Percentiles rank a stretch among this genome's conserved stretches.
These are phyloP conservation scores for Potentilla sterilis DNA, from an alignment of 306 rosid species.

Conservation along the genomic window DNA sequence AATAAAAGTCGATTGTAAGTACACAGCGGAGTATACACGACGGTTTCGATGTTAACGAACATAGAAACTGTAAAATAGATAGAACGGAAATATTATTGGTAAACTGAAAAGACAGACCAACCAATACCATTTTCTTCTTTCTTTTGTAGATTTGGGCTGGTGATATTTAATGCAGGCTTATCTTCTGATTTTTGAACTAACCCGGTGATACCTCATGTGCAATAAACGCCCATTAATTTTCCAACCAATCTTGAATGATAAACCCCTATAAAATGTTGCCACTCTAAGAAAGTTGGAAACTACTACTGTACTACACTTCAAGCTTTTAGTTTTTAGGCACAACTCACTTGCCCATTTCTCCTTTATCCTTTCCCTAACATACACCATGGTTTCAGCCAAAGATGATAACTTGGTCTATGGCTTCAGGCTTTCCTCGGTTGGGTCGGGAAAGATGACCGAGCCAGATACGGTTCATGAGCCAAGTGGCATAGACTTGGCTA, in stretches of 20 bases:
- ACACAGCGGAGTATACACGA: no score
- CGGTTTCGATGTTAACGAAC: no score
- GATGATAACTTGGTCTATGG: constrained; percentile 42
- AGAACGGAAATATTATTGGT: no score
- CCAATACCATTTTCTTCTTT: background rate
- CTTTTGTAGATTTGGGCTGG: background rate
- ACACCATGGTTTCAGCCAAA: constrained; percentile 36
- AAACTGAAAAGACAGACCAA: no score
- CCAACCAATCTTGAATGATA: background rate
- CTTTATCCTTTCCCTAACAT: background rate
- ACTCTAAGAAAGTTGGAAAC: background rate
- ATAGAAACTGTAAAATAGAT: no score
- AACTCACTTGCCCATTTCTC: background rate
- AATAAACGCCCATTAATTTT: background rate
- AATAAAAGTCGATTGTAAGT: no score
- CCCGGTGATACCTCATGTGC: background rate
- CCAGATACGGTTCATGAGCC: constrained; percentile 40
- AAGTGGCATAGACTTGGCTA: constrained; percentile 58
- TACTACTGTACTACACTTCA: background rate
- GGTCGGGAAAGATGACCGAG: constrained; percentile 40
- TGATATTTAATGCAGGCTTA: constrained; percentile 3
- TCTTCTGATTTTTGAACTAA: background rate
- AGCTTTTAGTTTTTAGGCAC: background rate
- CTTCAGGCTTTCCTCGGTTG: constrained; percentile 59
- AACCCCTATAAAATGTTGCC: background rate